Evolutionary conservation across 768 basidiomycete genomes (phyloP), one percentile per base, ranked within the genome.

Genomic region (Mycena alexandri): DNA sequence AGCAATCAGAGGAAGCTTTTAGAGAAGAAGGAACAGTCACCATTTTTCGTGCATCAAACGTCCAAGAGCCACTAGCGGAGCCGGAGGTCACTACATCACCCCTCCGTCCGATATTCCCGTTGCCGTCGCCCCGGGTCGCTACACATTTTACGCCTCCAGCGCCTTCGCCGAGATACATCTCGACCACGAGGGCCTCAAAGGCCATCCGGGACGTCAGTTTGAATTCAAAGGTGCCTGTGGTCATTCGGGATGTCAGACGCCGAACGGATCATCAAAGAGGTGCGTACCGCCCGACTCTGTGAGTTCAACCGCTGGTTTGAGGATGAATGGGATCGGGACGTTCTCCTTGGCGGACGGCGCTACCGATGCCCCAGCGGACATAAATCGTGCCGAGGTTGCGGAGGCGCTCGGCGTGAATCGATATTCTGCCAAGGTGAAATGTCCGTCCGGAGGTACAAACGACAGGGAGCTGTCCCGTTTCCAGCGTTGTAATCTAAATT

Each of bases 391-490:
- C 33, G 79, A 63, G 19, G 78, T 72, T 42, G 77, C 70, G 21
- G 80, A 71, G n/a, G 85, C 65, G 60, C 77, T 79, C 13, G 85
- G 81, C 12, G 82, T 77, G 75, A 89, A 92, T 29, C 92, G 91
- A 75, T 98, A 98, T 70, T 95, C 93, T 74, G 91, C 87, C 21
- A 98, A 83, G 10, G 86, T 86, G 79, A 98, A 98, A 57, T 87
- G 87, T 4, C 96, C 96, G 72, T 98, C 96, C 6, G 96, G 96
- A 8, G 96, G 96, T 22, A 98, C 88, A 76, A 98, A 98, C 2
- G 96, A 97, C 46, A 98, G 80, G 1, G 84, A 79, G 72, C 88
- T 91, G 74, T 93, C 90, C 43, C 89, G 87, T 24, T 84, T 81
- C 92, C 94, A 98, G 62, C 90, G 89, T 73, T 88, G 90, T 25